Evolutionary conservation across 2,329 filamentous ascomycete species (phyloP).

Genomic region (Alternaria sp.): DNA sequence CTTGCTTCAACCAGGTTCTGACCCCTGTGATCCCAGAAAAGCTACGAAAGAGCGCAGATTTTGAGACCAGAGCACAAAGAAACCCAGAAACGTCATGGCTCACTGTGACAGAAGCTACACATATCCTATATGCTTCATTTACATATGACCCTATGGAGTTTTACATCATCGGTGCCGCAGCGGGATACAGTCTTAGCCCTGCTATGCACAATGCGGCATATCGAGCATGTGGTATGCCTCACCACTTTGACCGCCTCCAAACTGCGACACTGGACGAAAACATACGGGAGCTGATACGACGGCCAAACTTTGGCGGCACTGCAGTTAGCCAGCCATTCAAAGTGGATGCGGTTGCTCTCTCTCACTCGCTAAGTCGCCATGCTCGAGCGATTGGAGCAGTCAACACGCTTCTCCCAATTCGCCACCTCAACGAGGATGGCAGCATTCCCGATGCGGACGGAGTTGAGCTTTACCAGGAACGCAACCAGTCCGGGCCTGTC

Average conservation of each 20-base stretch:
- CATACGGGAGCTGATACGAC: slow-evolving; percentile 65
- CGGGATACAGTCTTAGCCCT: slow-evolving; percentile 76
- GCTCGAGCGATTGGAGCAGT: slow-evolving; percentile 76
- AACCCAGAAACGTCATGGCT: slow-evolving; percentile 56
- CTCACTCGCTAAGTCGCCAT: slow-evolving; percentile 71
- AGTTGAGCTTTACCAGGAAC: slow-evolving; percentile 57
- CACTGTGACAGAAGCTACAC: slow-evolving; percentile 68
- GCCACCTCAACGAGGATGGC: slow-evolving; percentile 63
- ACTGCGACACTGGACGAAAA: slow-evolving; percentile 63
- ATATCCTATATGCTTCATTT: slow-evolving; percentile 70
- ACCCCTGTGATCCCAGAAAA: slow-evolving; percentile 65
- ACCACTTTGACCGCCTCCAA: slow-evolving; percentile 68
- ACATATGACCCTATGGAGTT: slow-evolving; percentile 72
- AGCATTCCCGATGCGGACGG: slow-evolving; percentile 63
- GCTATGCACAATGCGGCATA: slow-evolving; percentile 78
- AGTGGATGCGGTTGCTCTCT: slow-evolving; percentile 68
- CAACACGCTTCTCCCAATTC: slow-evolving; percentile 75
- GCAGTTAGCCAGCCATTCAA: slow-evolving; percentile 77
- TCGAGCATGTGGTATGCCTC: slow-evolving; percentile 69
- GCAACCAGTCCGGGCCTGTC: slow-evolving; percentile 69
- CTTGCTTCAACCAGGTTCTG: slow-evolving; percentile 69
- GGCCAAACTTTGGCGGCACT: slow-evolving; percentile 72
- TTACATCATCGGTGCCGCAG: slow-evolving; percentile 75
- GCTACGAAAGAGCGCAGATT: slow-evolving; percentile 43
- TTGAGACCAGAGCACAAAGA: slow-evolving; percentile 46